Conservation (phyloP, 768 basidiomycete species). For the Suillus fuscotomentosus region DNA sequence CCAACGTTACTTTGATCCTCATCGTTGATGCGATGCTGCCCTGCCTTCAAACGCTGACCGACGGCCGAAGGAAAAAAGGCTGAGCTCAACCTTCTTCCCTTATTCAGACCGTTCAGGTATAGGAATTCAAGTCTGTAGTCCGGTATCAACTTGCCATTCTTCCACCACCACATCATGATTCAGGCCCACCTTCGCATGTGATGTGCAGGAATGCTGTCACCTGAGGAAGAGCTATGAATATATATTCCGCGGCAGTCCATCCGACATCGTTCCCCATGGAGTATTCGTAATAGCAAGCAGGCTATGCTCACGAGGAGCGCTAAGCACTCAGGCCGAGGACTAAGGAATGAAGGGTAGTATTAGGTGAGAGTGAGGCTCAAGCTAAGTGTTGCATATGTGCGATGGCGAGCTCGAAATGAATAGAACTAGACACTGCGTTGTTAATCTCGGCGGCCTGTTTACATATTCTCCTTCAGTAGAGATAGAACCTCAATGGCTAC, state of each 20-base stretch:
- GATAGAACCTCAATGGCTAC: slow-evolving; percentile 36
- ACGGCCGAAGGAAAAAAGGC: too few relatives aligned
- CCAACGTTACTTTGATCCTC: too few relatives aligned
- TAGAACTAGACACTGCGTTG: too few relatives aligned
- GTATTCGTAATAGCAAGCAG: not conserved
- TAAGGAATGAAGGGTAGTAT: not conserved
- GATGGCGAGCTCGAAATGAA: not conserved
- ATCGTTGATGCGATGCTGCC: too few relatives aligned
- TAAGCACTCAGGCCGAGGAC: not conserved
- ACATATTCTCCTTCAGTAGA: slow-evolving; percentile 17
- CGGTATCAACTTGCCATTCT: too few relatives aligned
- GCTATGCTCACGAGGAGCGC: not conserved
- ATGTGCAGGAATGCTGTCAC: slow-evolving; percentile 58
- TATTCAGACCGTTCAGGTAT: too few relatives aligned
- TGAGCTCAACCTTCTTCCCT: too few relatives aligned
- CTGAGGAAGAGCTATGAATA: slow-evolving; percentile 68
- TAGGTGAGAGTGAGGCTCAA: not conserved
- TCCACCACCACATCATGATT: too few relatives aligned
- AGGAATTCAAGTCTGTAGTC: too few relatives aligned
- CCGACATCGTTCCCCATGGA: not conserved
- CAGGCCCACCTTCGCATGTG: slow-evolving; percentile 17
- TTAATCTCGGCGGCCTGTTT: not conserved
- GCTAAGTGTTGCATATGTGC: not conserved
- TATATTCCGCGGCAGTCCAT: slow-evolving; percentile 9
- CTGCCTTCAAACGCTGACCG: too few relatives aligned